A percentile compares a stretch with the other conserved stretches of the same genome.
phyloP scores from a whole-genome alignment of 148 eudicot genomes.

The Dianthus caryophyllus region DNA sequence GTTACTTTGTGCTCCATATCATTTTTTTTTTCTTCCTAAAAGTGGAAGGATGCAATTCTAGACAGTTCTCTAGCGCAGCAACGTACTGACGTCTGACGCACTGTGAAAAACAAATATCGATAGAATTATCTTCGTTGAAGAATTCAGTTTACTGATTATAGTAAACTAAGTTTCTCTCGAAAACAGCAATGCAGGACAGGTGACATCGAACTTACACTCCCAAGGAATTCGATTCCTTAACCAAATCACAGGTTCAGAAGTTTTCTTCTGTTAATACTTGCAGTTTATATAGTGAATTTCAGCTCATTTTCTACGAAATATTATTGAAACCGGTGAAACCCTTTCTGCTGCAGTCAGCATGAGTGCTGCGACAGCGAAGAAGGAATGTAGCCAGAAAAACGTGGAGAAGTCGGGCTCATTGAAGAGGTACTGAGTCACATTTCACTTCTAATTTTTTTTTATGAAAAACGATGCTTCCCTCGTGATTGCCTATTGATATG shows the following conservation, averaged over 20 bases:
- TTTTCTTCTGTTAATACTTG: slow-evolving; percentile 15
- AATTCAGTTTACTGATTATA: neutral
- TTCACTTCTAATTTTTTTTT: neutral
- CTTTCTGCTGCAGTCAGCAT: slow-evolving; percentile 35
- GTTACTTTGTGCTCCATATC: neutral
- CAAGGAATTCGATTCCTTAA: slow-evolving; percentile 87
- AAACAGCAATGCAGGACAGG: slow-evolving; percentile 70
- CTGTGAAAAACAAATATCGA: neutral
- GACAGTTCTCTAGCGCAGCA: neutral
- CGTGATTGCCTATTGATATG: neutral
- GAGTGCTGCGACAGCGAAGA: slow-evolving; percentile 32
- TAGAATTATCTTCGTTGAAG: neutral
- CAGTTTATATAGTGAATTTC: neutral
- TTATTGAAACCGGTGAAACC: neutral
- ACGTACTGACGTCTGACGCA: neutral
- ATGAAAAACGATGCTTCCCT: neutral
- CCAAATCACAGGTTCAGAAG: slow-evolving; percentile 67
- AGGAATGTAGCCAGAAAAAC: slow-evolving; percentile 28
- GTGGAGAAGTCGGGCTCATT: slow-evolving; percentile 24
- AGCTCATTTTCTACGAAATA: neutral
- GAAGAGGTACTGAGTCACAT: slow-evolving; percentile 41
- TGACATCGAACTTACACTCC: slow-evolving; percentile 71
- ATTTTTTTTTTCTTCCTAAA: neutral
- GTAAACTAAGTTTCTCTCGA: no score
- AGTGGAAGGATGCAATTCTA: neutral